phyloP scores from a whole-genome alignment of 202 grass and related monocot genomes.

The Hordeum pubiflorum region DNA sequence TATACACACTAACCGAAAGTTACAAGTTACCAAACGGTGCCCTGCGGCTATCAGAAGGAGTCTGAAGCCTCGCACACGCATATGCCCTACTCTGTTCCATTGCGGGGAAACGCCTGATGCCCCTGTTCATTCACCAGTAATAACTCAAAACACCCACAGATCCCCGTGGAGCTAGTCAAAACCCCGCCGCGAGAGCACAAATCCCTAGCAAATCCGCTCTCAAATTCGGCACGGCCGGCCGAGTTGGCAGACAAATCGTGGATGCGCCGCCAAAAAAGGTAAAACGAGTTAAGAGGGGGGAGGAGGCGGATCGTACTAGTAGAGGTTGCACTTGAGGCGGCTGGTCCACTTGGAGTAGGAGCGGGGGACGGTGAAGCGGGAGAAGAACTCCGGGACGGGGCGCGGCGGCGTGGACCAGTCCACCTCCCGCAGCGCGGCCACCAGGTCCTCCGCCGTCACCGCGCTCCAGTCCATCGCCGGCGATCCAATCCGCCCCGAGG shows the following conservation, averaged over 20 bases:
- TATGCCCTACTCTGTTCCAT: neutral
- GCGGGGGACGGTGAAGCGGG: constrained; percentile 84
- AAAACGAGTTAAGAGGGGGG: neutral
- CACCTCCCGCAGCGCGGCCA: constrained; percentile 91
- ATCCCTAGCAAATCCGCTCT: neutral
- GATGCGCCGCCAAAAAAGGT: neutral
- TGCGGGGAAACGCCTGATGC: neutral
- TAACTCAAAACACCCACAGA: neutral
- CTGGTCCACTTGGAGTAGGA: constrained; percentile 91
- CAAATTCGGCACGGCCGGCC: neutral
- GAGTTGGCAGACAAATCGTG: neutral
- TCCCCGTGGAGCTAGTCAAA: neutral
- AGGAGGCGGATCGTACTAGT: constrained; percentile 64
- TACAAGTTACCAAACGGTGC: neutral
- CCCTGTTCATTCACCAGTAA: neutral
- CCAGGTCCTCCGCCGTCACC: constrained; percentile 91
- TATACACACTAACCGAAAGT: constrained; percentile 3
- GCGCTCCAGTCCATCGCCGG: constrained; percentile 81
- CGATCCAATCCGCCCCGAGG: neutral
- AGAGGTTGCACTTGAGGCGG: constrained; percentile 97
- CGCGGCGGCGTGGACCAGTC: constrained; percentile 89
- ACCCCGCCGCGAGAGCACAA: neutral
- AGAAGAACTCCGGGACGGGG: constrained; percentile 92
- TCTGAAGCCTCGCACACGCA: neutral
- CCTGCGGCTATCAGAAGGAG: neutral